These are phyloP conservation scores for Aspergillus fijiensis DNA, from an alignment of 2,329 filamentous ascomycete genomes.

Conservation along the genomic window DNA sequence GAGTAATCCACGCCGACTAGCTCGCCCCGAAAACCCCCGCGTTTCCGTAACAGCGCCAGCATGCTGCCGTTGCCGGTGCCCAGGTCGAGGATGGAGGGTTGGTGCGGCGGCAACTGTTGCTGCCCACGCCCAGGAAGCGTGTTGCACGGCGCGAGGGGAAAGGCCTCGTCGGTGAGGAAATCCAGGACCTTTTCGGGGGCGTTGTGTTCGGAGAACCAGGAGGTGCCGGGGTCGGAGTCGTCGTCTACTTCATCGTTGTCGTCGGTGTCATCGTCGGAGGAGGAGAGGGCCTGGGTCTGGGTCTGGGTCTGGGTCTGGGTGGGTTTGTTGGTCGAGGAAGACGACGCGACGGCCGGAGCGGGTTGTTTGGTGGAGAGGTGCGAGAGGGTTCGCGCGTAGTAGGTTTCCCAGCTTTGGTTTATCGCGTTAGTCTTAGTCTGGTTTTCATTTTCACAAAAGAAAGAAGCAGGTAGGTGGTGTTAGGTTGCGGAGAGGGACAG, in stretches of 20 bases:
- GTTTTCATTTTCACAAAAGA: too few relatives aligned
- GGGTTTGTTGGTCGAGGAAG: constrained; percentile 3
- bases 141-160: constrained; percentile 45
- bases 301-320: neutral
- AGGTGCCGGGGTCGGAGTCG: constrained; percentile 73
- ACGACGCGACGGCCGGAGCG: neutral
- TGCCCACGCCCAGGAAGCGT: constrained; percentile 22
- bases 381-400: constrained; percentile 45
- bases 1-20: constrained; percentile 92
- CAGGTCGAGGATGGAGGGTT: constrained; percentile 68
- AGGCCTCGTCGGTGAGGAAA: constrained; percentile 59
- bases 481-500: neutral
- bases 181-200: constrained; percentile 77
- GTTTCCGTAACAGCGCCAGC: constrained; percentile 73
- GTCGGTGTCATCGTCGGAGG: constrained; percentile 59
- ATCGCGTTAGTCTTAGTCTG: neutral
- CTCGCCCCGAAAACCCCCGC: constrained; percentile 61
- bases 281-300: constrained; percentile 49
- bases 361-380: constrained; percentile 36
- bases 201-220: constrained; percentile 94
- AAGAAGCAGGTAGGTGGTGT: too few relatives aligned
- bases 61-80: constrained; percentile 94
- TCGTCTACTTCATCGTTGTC: constrained; percentile 69
- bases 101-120: constrained; percentile 17
- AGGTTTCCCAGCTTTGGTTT: constrained; percentile 65